Evolutionary conservation across 192 early-diverging fungal genomes (phyloP).

Genomic region (Rhizoclosmatium globosum): DNA sequence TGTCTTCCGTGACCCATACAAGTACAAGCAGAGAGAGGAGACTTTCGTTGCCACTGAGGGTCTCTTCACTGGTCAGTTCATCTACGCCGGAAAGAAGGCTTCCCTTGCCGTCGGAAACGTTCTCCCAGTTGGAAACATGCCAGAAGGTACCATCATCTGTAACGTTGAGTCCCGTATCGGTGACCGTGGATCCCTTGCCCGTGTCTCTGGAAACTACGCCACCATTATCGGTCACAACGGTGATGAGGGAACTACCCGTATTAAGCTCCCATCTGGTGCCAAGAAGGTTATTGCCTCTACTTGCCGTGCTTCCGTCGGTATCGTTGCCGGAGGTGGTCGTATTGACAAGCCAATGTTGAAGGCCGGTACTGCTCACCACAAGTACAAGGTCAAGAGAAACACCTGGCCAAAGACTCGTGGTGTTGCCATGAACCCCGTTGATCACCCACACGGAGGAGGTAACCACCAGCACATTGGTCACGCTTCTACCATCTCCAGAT

Average conservation of each 20-base stretch:
- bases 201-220: conserved; percentile 97
- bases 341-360: conserved; percentile 99
- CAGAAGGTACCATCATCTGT: conserved; percentile 96
- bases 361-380: conserved; percentile 99
- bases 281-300: conserved; percentile 93
- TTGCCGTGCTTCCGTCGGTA: conserved; percentile 96
- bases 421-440: conserved; percentile 99
- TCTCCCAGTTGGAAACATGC: conserved; percentile 91
- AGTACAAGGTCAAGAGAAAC: conserved; percentile 99
- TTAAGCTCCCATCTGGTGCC: conserved; percentile 98
- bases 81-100: conserved; percentile 98
- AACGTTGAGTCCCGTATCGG: conserved; percentile 91
- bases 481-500: conserved; percentile 95
- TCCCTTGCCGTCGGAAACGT: conserved; percentile 93
- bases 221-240: conserved; percentile 97
- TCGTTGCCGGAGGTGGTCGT: conserved; percentile 99
- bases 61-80: conserved; percentile 99
- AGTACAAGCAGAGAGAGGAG: conserved; percentile 88
- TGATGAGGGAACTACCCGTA: conserved; percentile 95
- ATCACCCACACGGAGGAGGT: conserved; percentile 98
- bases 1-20: conserved; percentile 66
- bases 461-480: conserved; percentile 99
- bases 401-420: conserved; percentile 99
- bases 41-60: conserved; percentile 98
- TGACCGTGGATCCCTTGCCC: conserved; percentile 95